Evolutionary conservation across 768 basidiomycete species (phyloP).

Genomic region (Lactarius evosmus): DNA sequence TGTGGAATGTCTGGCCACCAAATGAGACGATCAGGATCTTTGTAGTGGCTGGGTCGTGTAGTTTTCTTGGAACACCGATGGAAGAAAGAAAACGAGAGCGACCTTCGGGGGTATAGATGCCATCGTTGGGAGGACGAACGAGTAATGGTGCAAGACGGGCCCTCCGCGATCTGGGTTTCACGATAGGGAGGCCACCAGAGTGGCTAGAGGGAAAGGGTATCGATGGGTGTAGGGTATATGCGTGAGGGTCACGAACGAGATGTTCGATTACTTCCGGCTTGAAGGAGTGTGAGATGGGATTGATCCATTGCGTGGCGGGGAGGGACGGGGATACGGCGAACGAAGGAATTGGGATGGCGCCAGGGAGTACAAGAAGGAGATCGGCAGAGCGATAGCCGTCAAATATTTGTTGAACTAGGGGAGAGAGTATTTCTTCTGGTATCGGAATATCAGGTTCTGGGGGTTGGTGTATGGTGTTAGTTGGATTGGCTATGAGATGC

Average conservation of each 20-base stretch:
- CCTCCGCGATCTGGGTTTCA: conserved; percentile 37
- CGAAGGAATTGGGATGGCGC: conserved; percentile 73
- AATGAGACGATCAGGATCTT: conserved; percentile 77
- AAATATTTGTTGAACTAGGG: conserved; percentile 62
- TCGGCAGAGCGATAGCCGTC: conserved; percentile 69
- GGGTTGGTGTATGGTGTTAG: neutral
- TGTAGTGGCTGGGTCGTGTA: conserved; percentile 46
- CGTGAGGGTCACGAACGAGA: conserved; percentile 37
- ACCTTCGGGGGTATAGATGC: conserved; percentile 52
- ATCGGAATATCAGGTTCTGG: conserved; percentile 50
- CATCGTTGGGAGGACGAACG: conserved; percentile 53
- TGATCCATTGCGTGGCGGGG: conserved; percentile 64
- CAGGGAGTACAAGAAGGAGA: conserved; percentile 66
- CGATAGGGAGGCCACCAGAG: neutral
- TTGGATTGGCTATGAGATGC: conserved; percentile 8
- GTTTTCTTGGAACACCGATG: conserved; percentile 54
- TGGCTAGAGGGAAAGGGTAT: conserved; percentile 39
- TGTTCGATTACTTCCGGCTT: conserved; percentile 43
- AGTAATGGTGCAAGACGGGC: conserved; percentile 61
- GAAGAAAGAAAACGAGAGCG: conserved; percentile 52
- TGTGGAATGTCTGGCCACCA: conserved; percentile 70
- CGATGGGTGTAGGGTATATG: conserved; percentile 40
- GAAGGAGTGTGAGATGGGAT: conserved; percentile 46
- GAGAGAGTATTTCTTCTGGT: conserved; percentile 44
- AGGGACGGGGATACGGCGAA: conserved; percentile 52